Evolutionary conservation across 306 rosid species (phyloP), one percentile per base, ranked within the genome.

Genomic region (Quercus wislizeni): DNA sequence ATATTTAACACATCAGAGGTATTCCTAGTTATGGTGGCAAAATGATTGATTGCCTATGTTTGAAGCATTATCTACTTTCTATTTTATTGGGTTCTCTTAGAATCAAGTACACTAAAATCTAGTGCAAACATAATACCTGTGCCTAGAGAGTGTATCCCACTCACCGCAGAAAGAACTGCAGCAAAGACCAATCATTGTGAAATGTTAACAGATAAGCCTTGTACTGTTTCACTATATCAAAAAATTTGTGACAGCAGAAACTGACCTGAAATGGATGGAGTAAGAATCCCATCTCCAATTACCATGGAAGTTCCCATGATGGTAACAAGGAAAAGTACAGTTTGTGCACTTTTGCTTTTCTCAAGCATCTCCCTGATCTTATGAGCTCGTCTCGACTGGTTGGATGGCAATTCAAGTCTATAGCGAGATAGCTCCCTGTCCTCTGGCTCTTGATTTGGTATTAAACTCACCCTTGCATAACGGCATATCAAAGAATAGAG

Each of bases 201-300:
- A 62, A 12, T 3, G n/a, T 69, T 54, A 52, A 27, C 27, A 27
- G 7, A 6, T 2, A 2, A 12, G 49, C 11, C 28, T n/a, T 12
- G 4, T 14, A 23, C 18, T 0, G 17, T 12, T 38, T 21, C 35
- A 43, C 27, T 14, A 19, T 19, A 4, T 17, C 5, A 12, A 18
- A 23, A 28, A 52, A 4, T 63, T 30, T 13, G 35, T 55, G 70
- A 23, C 9, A 15, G 30, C 41, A 31, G 70, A 51, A 51, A 41
- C 14, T 79, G 27, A 89, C 97, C 97, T 70, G 98, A 91, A 71
- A 91, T 93, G 28, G 87, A 83, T 18, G 98, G 98, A 74, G 97
- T 92, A 21, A 92, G 96, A 86, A 91, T 75, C 7, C 97, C 97
- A 35, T 92, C 97, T 78, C 97, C 95, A 18, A 92, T 92, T 23